phyloP scores from a whole-genome alignment of 2,329 filamentous ascomycete genomes.

The Pseudogymnoascus verrucosus region DNA sequence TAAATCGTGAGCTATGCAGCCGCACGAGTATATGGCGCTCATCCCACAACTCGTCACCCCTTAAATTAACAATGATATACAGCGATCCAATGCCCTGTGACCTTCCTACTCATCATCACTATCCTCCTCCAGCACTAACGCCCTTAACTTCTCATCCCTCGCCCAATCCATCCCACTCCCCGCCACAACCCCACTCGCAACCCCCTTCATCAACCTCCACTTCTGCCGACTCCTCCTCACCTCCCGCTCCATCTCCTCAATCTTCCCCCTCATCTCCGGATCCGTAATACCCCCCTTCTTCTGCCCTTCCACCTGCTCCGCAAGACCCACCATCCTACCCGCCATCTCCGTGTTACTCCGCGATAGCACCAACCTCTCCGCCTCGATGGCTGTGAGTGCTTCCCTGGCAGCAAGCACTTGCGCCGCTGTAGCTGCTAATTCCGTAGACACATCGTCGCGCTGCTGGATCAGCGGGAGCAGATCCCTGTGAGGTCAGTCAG shows the following conservation, averaged over 20 bases:
- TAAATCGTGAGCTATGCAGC: neutral
- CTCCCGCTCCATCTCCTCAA: constrained; percentile 50
- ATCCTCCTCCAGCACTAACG: constrained; percentile 64
- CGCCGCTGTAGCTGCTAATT: constrained; percentile 51
- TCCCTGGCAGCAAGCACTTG: constrained; percentile 43
- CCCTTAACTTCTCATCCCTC: constrained; percentile 55
- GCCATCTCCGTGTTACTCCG: constrained; percentile 57
- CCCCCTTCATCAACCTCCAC: constrained; percentile 69
- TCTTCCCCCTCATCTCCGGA: constrained; percentile 43
- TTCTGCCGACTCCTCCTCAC: constrained; percentile 55
- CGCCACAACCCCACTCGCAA: constrained; percentile 69
- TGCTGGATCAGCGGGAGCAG: constrained; percentile 58
- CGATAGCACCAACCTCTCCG: constrained; percentile 47
- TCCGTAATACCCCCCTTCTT: constrained; percentile 48
- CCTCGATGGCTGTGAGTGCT: constrained; percentile 48
- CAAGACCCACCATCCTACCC: constrained; percentile 53
- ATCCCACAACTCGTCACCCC: neutral
- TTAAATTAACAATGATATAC: constrained; percentile 3
- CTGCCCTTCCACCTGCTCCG: constrained; percentile 45
- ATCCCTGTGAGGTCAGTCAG: constrained; percentile 19
- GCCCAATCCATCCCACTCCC: constrained; percentile 81
- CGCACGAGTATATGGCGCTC: neutral
- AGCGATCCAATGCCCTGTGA: constrained; percentile 6
- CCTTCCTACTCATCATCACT: constrained; percentile 32
- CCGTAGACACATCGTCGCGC: constrained; percentile 59